Percentiles rank a stretch among this genome's conserved stretches.
Evolutionary conservation across 106 monocot genomes (phyloP).

Genomic region (Dioscorea alata): DNA sequence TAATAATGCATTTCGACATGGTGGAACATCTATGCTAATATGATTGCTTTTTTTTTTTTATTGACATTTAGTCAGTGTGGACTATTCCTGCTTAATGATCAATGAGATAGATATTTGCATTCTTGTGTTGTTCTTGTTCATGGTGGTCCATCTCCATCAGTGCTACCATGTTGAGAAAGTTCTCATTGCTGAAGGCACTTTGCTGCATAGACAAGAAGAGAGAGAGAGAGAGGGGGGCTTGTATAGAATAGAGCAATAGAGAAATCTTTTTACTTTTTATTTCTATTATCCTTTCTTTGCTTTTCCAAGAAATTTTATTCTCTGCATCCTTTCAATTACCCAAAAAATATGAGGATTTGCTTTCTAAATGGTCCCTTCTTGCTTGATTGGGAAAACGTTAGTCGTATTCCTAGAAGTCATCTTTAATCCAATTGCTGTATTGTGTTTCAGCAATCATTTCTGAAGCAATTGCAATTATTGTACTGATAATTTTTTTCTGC

Average conservation of each 20-base stretch:
- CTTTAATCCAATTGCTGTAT: too few species aligned
- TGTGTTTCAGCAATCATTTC: too few species aligned
- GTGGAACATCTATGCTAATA: too few species aligned
- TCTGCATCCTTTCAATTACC: neutral
- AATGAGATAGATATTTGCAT: neutral
- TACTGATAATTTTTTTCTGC: too few species aligned
- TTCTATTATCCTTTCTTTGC: neutral
- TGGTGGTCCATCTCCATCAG: slow-evolving; percentile 13
- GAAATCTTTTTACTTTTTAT: neutral
- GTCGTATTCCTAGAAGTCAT: too few species aligned
- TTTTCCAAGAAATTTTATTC: neutral
- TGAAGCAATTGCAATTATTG: too few species aligned
- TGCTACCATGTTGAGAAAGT: slow-evolving; percentile 6
- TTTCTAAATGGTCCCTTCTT: neutral
- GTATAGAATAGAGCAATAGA: neutral
- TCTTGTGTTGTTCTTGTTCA: neutral
- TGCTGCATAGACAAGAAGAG: neutral
- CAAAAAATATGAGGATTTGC: neutral
- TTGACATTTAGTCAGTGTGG: neutral
- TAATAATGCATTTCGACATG: too few species aligned
- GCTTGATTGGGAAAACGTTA: too few species aligned
- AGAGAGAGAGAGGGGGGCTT: neutral
- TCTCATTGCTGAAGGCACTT: neutral
- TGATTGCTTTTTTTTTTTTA: too few species aligned
- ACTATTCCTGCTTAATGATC: neutral